Percentiles rank a stretch among this genome's conserved stretches.
These are phyloP conservation scores for Zopfia rhizophila DNA, from an alignment of 2,329 filamentous ascomycete species.

Conservation along the genomic window DNA sequence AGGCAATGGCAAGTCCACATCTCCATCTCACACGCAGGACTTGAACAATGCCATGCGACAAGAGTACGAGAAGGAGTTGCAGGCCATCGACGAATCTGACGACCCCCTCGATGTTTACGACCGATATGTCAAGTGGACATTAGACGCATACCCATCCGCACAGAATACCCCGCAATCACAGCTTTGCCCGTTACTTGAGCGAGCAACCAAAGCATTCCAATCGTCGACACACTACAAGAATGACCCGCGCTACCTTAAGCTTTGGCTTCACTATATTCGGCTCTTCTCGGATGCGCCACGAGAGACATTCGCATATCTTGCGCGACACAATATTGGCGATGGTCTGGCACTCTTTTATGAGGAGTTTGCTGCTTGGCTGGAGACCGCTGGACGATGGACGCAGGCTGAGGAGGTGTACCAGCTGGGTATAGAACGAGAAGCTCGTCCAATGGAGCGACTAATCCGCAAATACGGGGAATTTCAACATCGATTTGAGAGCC, in stretches of 20 bases:
- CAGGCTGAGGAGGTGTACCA: slow-evolving; percentile 96
- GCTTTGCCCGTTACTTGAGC: slow-evolving; percentile 86
- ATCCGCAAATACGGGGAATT: slow-evolving; percentile 94
- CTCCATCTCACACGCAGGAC: slow-evolving; percentile 76
- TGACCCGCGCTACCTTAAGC: slow-evolving; percentile 88
- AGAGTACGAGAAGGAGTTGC: slow-evolving; percentile 87
- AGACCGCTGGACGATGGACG: slow-evolving; percentile 81
- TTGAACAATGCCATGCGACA: slow-evolving; percentile 82
- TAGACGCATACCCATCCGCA: slow-evolving; percentile 93
- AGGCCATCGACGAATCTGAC: slow-evolving; percentile 83
- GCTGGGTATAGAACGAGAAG: slow-evolving; percentile 88
- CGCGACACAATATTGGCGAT: slow-evolving; percentile 88
- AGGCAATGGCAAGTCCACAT: slow-evolving; percentile 58
- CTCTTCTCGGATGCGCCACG: slow-evolving; percentile 93
- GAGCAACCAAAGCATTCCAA: slow-evolving; percentile 90
- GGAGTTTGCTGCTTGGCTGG: slow-evolving; percentile 94
- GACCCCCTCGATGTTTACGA: slow-evolving; percentile 96
- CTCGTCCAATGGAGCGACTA: slow-evolving; percentile 81
- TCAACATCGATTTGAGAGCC: slow-evolving; percentile 77
- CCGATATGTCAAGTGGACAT: slow-evolving; percentile 95
- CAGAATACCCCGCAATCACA: slow-evolving; percentile 94
- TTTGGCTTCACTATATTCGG: slow-evolving; percentile 94
- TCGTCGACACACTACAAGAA: slow-evolving; percentile 90
- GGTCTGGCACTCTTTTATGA: slow-evolving; percentile 92
- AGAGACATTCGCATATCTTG: slow-evolving; percentile 91